These are phyloP conservation scores for Solanum clarkiae DNA, from an alignment of 257 asterid species.

Conservation along the genomic window DNA sequence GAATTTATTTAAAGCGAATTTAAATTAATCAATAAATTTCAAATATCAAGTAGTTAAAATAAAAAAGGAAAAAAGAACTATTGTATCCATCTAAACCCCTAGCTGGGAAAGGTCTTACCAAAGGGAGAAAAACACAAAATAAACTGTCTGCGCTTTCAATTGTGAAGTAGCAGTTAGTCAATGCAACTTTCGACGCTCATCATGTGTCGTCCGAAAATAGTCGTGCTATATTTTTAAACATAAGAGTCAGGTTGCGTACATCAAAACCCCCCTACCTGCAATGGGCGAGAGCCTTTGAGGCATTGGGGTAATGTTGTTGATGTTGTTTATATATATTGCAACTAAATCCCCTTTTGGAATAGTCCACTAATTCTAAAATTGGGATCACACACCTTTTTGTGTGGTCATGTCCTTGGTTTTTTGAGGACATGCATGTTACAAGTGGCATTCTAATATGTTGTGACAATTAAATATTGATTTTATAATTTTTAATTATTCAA, in stretches of 20 bases:
- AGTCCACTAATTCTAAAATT: neutral
- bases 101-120: neutral
- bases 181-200: too few species aligned
- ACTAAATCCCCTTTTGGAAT: neutral
- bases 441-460: neutral
- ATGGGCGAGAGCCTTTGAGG: too few species aligned
- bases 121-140: too few species aligned
- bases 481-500: too few species aligned
- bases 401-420: neutral
- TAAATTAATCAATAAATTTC: neutral
- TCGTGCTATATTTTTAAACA: too few species aligned
- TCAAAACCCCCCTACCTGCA: too few species aligned
- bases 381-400: neutral
- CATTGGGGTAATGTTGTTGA: too few species aligned
- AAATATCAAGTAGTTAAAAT: neutral
- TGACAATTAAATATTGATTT: neutral
- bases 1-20: neutral
- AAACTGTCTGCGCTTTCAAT: too few species aligned
- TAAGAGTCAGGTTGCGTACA: too few species aligned
- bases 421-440: neutral
- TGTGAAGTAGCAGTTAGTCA: too few species aligned
- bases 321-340: neutral
- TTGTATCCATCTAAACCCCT: neutral
- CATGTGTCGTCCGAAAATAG: too few species aligned
- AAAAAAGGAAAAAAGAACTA: neutral